Evolutionary conservation across 192 early-diverging fungal genomes (phyloP).

Genomic region (Spinellus fusiger): DNA sequence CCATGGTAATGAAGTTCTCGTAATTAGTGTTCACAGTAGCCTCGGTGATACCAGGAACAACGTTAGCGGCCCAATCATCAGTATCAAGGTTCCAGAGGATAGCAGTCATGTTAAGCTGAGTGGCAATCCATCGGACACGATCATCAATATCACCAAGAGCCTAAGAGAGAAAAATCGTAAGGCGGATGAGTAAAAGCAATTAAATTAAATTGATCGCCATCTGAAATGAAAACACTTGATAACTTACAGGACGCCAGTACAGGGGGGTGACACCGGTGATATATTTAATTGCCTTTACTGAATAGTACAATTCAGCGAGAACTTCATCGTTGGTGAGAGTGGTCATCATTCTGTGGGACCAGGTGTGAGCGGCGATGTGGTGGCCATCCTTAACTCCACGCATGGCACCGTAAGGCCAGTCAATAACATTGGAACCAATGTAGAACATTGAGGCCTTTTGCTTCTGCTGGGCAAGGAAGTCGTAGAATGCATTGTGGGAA

Average conservation of each 20-base stretch:
- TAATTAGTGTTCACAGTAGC: slow-evolving; percentile 22
- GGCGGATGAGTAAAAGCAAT: background rate
- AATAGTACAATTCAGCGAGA: slow-evolving; percentile 49
- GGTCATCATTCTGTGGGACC: slow-evolving; percentile 48
- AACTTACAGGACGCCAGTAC: slow-evolving; percentile 40
- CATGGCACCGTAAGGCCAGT: slow-evolving; percentile 28
- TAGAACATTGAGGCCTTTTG: slow-evolving; percentile 31
- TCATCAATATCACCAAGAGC: slow-evolving; percentile 41
- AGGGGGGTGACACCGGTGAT: slow-evolving; percentile 42
- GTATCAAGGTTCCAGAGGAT: slow-evolving; percentile 49
- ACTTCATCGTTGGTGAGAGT: slow-evolving; percentile 35
- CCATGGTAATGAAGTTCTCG: slow-evolving; percentile 14
- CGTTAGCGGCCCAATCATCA: slow-evolving; percentile 35
- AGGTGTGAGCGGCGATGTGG: slow-evolving; percentile 53
- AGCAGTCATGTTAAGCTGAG: slow-evolving; percentile 41
- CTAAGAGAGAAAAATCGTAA: background rate
- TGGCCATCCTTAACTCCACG: slow-evolving; percentile 45
- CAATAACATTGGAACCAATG: slow-evolving; percentile 30
- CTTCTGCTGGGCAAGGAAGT: slow-evolving; percentile 33
- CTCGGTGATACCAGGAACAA: slow-evolving; percentile 7
- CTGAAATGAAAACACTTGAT: slow-evolving; percentile 13
- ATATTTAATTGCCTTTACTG: slow-evolving; percentile 44
- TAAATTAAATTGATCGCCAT: slow-evolving; percentile 7
- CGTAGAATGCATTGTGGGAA: slow-evolving; percentile 33
- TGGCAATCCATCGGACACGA: slow-evolving; percentile 42